Conservation (phyloP, 371 early-diverging fungal genomes). For the Apophysomyces elegans region DNA sequence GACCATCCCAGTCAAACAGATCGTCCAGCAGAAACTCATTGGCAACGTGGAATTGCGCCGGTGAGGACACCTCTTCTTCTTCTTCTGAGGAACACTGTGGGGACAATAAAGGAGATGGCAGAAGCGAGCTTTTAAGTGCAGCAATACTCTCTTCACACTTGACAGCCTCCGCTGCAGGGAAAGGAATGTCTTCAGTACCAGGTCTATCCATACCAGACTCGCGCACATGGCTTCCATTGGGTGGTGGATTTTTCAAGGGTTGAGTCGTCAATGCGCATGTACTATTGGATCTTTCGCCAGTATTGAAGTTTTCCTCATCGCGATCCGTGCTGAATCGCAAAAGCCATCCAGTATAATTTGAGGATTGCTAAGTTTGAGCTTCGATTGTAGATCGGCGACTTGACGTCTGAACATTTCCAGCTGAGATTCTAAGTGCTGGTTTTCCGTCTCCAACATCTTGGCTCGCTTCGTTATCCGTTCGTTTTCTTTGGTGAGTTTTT, state of each 20-base stretch:
- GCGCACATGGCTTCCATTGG: conserved; percentile 25
- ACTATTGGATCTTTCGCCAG: background rate
- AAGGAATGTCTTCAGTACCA: conserved; percentile 4
- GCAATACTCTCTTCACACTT: conserved; percentile 24
- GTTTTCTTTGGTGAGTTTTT: conserved; percentile 68
- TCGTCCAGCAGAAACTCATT: conserved; percentile 41
- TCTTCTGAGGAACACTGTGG: conserved; percentile 32
- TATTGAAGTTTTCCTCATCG: conserved; percentile 27
- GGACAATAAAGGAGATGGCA: conserved; percentile 37
- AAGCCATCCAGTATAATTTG: conserved; percentile 47
- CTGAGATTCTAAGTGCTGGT: conserved; percentile 58
- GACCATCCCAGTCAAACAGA: conserved; percentile 48
- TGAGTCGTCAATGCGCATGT: background rate
- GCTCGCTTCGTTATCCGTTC: conserved; percentile 61
- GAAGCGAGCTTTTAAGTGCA: conserved; percentile 13
- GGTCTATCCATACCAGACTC: background rate
- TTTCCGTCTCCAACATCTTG: conserved; percentile 66
- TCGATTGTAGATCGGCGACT: conserved; percentile 53
- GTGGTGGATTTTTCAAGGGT: conserved; percentile 28
- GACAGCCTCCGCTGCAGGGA: conserved; percentile 56
- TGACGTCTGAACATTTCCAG: conserved; percentile 63
- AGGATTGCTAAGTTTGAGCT: conserved; percentile 44
- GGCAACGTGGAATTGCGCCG: conserved; percentile 20
- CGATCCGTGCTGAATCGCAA: conserved; percentile 65
- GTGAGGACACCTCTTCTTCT: conserved; percentile 31